These are phyloP conservation scores for Boletus fagicola DNA, from an alignment of 768 basidiomycete species.

Conservation along the genomic window DNA sequence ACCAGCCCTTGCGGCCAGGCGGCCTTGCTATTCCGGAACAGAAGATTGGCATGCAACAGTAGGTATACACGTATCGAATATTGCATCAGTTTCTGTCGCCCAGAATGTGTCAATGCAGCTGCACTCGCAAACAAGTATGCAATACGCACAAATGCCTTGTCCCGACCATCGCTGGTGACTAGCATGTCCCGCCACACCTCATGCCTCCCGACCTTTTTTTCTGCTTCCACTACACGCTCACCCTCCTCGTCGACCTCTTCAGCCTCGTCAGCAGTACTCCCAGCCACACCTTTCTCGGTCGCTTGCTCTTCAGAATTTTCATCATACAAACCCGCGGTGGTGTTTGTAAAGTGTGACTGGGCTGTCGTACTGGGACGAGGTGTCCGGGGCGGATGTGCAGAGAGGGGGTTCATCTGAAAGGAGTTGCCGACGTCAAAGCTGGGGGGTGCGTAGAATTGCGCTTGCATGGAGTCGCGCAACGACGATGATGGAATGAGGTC, in stretches of 20 bases:
- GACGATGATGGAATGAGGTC: constrained; percentile 40
- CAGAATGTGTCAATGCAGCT: background rate
- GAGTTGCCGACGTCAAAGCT: constrained; percentile 57
- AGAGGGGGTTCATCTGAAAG: constrained; percentile 82
- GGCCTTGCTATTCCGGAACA: constrained; percentile 43
- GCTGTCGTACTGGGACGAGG: constrained; percentile 43
- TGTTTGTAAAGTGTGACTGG: constrained; percentile 26
- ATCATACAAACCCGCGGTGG: constrained; percentile 37
- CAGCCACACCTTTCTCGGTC: constrained; percentile 15
- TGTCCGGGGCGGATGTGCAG: constrained; percentile 75
- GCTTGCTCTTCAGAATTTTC: constrained; percentile 40
- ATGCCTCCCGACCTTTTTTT: constrained; percentile 51
- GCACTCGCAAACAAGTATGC: background rate
- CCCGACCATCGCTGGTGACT: constrained; percentile 73
- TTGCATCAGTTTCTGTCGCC: constrained; percentile 77
- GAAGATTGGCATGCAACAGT: constrained; percentile 58
- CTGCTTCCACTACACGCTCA: constrained; percentile 42
- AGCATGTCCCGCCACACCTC: constrained; percentile 83
- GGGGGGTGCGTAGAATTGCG: constrained; percentile 51
- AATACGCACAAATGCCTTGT: constrained; percentile 76
- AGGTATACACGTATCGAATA: constrained; percentile 77
- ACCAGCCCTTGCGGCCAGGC: constrained; percentile 58
- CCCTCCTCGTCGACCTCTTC: constrained; percentile 52
- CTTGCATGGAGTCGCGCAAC: constrained; percentile 39
- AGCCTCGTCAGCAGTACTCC: constrained; percentile 29